Percentiles rank a stretch among this genome's conserved stretches.
These are phyloP conservation scores for Mucor sp. DNA, from an alignment of 371 early-diverging fungal species.

Conservation along the genomic window DNA sequence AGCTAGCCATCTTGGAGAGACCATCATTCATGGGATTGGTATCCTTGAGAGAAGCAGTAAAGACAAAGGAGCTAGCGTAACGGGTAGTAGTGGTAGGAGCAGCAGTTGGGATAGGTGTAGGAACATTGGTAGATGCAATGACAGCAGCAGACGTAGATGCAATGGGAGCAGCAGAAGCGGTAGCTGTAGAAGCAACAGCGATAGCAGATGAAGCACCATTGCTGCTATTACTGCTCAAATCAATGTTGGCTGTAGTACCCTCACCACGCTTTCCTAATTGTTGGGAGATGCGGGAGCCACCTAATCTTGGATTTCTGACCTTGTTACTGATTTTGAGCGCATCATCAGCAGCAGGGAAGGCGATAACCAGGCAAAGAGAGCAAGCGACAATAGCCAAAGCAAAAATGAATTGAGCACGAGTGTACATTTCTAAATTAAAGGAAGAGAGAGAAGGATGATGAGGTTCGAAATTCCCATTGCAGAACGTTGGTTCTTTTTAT, in stretches of 20 bases:
- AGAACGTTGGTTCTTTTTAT: not conserved
- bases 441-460: not conserved
- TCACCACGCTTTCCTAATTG: not conserved
- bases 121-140: not conserved
- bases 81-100: not conserved
- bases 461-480: not conserved
- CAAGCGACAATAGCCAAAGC: conserved; percentile 2
- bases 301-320: conserved; percentile 1
- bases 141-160: conserved; percentile 8
- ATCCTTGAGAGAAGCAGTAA: not conserved
- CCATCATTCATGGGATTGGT: not conserved
- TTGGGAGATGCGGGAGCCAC: not conserved
- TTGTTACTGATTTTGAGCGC: not conserved
- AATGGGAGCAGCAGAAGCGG: not conserved
- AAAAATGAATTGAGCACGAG: conserved; percentile 7
- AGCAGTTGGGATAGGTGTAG: not conserved
- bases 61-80: not conserved
- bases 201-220: not conserved
- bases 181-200: not conserved
- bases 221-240: not conserved
- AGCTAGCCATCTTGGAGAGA: not conserved
- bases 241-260: not conserved
- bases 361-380: not conserved
- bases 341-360: not conserved
- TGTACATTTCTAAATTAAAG: not conserved